Base-by-base conservation (phyloP, 495 filamentous ascomycete species). In the Penicillium verhagenii region DNA sequence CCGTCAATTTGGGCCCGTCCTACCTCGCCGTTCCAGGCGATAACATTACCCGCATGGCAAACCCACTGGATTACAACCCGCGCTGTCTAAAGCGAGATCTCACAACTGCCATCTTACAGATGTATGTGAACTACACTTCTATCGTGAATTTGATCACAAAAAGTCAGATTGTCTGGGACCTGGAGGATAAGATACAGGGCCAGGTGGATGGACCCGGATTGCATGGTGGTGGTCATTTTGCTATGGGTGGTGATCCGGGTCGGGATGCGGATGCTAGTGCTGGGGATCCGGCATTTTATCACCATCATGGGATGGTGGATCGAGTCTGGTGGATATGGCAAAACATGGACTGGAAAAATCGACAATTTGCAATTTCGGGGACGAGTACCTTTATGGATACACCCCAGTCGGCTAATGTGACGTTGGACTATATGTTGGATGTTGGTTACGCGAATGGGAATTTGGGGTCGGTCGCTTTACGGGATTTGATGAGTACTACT, bases 301-400 rank as follows among this genome's bases (percentile, higher is more conserved):
- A 86, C 19, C 87, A 90, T 65, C 87, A 91, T 64, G 81, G 77
- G 4, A 81, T 83, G 74, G 79, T 92, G 50, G 88, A 91, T 67
- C 80, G 82, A 33, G 62, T 83, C 4, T 90, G 79, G 74, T 86
- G 83, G 80, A 83, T 84, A 23, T 90, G 88, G 87, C 86, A 90
- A 71, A 80, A 75, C 45, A 60, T 80, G 48, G 78, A 89, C 57
- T 64, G 72, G 19, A 46, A 58, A 48, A 69, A 72, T 19, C 71
- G 84, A 5, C 63, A 59, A 48, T 66, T 74, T 55, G 72, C 67
- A 21, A 72, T 82, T 54, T 71, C 67, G 20, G 83, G 82, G 0
- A 87, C 79, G 23, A 72, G 73, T 14, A 87, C 84, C 1, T 75
- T 86, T 57, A 64, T 77, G 58, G 86, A 88, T 60, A 28, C 57